phyloP scores from a whole-genome alignment of 2,329 filamentous ascomycete genomes.

The Graphium sp. region DNA sequence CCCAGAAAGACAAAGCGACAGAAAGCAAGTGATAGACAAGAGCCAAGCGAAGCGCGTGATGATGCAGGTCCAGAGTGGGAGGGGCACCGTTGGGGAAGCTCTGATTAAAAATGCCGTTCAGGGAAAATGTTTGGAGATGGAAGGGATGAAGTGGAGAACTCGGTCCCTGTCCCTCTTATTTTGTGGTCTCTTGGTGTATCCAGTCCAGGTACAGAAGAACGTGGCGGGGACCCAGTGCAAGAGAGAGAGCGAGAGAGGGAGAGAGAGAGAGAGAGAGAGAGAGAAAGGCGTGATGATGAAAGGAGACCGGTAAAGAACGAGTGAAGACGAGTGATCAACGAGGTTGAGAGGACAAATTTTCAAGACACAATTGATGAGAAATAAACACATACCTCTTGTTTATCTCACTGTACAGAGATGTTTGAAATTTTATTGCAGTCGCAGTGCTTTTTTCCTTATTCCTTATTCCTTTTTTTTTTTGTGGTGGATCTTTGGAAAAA shows the following conservation, averaged over 20 bases:
- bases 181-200: slow-evolving; percentile 8
- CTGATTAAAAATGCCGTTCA: no score
- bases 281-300: slow-evolving; percentile 20
- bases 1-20: no score
- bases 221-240: neutral
- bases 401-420: neutral
- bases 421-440: neutral
- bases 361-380: neutral
- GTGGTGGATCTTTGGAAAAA: slow-evolving; percentile 8
- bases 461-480: no score
- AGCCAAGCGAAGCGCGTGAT: no score
- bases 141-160: slow-evolving; percentile 28
- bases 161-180: slow-evolving; percentile 25
- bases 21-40: no score
- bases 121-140: slow-evolving; percentile 13
- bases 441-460: no score
- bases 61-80: no score
- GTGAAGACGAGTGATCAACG: slow-evolving; percentile 33
- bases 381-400: neutral
- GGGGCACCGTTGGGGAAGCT: no score
- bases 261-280: neutral
- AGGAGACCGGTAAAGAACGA: slow-evolving; percentile 34
- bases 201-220: neutral
- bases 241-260: neutral
- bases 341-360: neutral